phyloP scores from a whole-genome alignment of 2,329 filamentous ascomycete genomes.

The Mycocentrospora acerina region DNA sequence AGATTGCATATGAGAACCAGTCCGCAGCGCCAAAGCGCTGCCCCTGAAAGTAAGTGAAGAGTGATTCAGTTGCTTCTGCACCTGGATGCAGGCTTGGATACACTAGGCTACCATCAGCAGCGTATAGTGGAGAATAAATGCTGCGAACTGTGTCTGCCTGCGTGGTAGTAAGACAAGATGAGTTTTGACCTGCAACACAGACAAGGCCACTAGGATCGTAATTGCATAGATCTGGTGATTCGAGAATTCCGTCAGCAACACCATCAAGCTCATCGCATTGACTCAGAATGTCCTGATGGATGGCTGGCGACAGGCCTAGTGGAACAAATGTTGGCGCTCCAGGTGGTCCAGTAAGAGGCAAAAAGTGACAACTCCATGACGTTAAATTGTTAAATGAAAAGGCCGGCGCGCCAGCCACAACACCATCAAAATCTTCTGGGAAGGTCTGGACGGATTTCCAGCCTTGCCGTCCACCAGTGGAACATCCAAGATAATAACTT shows the following conservation, averaged over 20 bases:
- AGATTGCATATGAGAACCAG: constrained; percentile 54
- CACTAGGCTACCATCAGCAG: constrained; percentile 48
- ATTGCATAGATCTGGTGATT: constrained; percentile 49
- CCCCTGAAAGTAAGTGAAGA: constrained; percentile 41
- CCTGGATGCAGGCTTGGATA: constrained; percentile 56
- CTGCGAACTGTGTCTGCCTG: constrained; percentile 49
- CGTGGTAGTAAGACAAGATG: constrained; percentile 47
- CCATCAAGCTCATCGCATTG: constrained; percentile 56
- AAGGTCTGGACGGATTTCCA: constrained; percentile 37
- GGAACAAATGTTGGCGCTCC: constrained; percentile 44
- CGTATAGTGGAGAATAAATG: constrained; percentile 47
- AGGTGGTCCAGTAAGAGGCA: constrained; percentile 25
- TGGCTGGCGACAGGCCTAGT: constrained; percentile 40
- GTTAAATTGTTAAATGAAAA: constrained; percentile 37
- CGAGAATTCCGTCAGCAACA: constrained; percentile 52
- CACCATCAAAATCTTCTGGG: constrained; percentile 41
- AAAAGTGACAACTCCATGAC: constrained; percentile 37
- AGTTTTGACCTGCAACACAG: constrained; percentile 30
- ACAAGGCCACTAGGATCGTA: constrained; percentile 45
- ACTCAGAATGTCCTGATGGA: constrained; percentile 46
- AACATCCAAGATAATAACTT: constrained; percentile 42
- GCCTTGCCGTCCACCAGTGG: constrained; percentile 41
- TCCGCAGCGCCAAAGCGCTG: constrained; percentile 48
- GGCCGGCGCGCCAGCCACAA: constrained; percentile 39
- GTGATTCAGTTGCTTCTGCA: constrained; percentile 46